Conservation (phyloP, 2,329 filamentous ascomycete genomes). For the Colletotrichum sp. region DNA sequence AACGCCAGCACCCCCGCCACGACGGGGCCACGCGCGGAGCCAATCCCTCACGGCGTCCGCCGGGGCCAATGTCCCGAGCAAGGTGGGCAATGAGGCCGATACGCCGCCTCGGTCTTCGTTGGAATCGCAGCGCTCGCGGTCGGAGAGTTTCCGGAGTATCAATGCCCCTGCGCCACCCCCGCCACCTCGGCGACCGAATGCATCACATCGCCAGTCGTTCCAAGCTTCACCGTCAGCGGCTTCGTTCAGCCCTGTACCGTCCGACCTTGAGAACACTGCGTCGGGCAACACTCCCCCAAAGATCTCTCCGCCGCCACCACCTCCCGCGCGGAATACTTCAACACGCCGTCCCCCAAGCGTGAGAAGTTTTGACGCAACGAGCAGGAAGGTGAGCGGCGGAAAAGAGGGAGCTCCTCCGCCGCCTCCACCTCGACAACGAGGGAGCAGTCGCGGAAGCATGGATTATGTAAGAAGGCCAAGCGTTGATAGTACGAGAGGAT, state of each 20-base stretch:
- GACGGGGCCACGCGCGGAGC: conserved; percentile 51
- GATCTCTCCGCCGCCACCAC: conserved; percentile 46
- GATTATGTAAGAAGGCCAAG: conserved; percentile 40
- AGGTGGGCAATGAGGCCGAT: conserved; percentile 36
- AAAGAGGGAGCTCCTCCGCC: conserved; percentile 46
- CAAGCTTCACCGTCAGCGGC: not conserved
- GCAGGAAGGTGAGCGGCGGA: conserved; percentile 5
- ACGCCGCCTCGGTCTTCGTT: conserved; percentile 51
- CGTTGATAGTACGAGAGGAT: conserved; percentile 28
- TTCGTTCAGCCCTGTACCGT: conserved; percentile 2
- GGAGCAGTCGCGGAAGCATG: conserved; percentile 49
- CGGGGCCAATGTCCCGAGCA: conserved; percentile 21
- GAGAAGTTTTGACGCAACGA: conserved; percentile 41
- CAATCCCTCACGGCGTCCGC: conserved; percentile 28
- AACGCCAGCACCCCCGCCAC: conserved; percentile 57
- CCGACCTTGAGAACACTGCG: not conserved
- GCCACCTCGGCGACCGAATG: conserved; percentile 56
- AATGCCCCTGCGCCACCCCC: conserved; percentile 55
- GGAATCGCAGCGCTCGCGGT: conserved; percentile 53
- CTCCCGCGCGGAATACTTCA: conserved; percentile 49
- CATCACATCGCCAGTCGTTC: conserved; percentile 34
- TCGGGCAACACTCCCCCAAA: not conserved
- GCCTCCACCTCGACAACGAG: conserved; percentile 51
- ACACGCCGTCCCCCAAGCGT: conserved; percentile 50
- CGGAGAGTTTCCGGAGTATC: conserved; percentile 48